Percentiles rank a stretch among this genome's conserved stretches.
These are phyloP conservation scores for Oryza australiensis DNA, from an alignment of 176 grass and related monocot species.

Conservation along the genomic window DNA sequence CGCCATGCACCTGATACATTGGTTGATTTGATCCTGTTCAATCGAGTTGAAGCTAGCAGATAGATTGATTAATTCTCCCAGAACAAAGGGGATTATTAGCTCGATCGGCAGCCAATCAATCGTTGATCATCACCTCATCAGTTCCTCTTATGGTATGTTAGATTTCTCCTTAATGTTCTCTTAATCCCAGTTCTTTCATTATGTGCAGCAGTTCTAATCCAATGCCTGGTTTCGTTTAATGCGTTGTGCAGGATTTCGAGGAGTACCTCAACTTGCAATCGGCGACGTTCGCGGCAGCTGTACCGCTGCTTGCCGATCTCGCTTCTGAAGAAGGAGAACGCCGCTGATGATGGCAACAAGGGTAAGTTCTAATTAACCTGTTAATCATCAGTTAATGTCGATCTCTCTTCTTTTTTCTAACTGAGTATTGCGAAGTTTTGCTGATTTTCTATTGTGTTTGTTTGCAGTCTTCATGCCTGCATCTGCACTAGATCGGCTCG, in stretches of 20 bases:
- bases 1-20: too few relatives aligned
- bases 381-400: too few relatives aligned
- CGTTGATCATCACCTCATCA: neutral
- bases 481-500: slow-evolving; percentile 67
- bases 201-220: neutral
- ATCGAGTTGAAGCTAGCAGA: neutral
- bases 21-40: neutral
- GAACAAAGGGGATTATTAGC: neutral
- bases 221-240: neutral
- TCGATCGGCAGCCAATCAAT: neutral
- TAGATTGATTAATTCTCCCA: too few relatives aligned
- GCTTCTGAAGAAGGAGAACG: neutral
- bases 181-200: too few relatives aligned
- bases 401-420: neutral
- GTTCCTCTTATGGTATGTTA: slow-evolving; percentile 9
- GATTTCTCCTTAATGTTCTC: too few relatives aligned
- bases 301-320: slow-evolving; percentile 17
- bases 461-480: slow-evolving; percentile 69
- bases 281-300: neutral
- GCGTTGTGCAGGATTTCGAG: slow-evolving; percentile 22
- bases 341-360: slow-evolving; percentile 11
- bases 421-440: neutral
- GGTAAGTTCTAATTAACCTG: neutral
- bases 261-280: neutral
- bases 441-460: neutral